These are phyloP conservation scores for Centrapalus pauciflorus DNA, from an alignment of 129 eudicot genomes.

Conservation along the genomic window DNA sequence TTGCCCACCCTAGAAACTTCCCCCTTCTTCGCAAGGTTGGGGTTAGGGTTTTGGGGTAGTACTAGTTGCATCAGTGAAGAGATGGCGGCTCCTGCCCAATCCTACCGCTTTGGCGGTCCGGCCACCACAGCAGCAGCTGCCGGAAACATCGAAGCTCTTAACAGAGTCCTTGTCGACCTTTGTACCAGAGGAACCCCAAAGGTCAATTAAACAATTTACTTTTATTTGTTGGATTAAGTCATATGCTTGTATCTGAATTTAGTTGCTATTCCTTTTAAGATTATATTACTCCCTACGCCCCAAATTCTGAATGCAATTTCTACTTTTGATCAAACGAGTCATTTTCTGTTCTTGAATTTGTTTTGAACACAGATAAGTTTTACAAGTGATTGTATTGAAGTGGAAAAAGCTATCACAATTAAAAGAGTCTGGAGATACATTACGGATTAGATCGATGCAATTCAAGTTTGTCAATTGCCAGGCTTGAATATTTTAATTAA, in stretches of 20 bases:
- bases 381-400: not conserved
- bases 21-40: slow-evolving; percentile 41
- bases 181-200: slow-evolving; percentile 68
- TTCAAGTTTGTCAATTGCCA: not conserved
- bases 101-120: slow-evolving; percentile 50
- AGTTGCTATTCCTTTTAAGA: not conserved
- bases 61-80: not conserved
- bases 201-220: slow-evolving; percentile 29
- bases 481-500: not conserved
- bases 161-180: slow-evolving; percentile 63
- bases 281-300: not conserved
- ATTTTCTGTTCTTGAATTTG: not conserved
- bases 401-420: not conserved
- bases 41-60: slow-evolving; percentile 53
- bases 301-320: not conserved
- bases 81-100: slow-evolving; percentile 54
- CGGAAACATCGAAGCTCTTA: slow-evolving; percentile 71
- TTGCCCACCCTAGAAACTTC: slow-evolving; percentile 40
- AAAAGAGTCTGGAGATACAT: not conserved
- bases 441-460: not conserved
- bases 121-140: slow-evolving; percentile 43
- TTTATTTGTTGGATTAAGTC: not conserved
- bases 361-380: not conserved
- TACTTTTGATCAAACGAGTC: not conserved
- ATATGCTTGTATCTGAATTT: not conserved